phyloP scores from a whole-genome alignment of 192 early-diverging fungal species.

The Jimgerdemannia lactiflua region DNA sequence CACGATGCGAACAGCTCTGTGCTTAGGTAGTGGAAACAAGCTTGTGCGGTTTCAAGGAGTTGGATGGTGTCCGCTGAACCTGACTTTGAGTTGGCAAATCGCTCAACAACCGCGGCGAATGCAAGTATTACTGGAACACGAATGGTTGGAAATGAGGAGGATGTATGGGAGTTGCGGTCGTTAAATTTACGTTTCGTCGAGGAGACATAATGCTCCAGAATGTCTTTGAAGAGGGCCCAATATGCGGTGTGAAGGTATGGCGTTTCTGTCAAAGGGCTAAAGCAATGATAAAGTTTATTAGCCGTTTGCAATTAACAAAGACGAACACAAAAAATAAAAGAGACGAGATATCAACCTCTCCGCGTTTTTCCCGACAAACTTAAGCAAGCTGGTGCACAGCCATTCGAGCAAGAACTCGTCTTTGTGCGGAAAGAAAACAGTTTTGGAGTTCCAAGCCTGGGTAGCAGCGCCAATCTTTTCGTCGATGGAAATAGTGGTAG shows the following conservation, averaged over 20 bases:
- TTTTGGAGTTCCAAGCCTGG: conserved; percentile 23
- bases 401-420: conserved; percentile 37
- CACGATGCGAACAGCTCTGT: not conserved
- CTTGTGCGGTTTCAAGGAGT: not conserved
- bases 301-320: no score
- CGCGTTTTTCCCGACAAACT: conserved; percentile 6
- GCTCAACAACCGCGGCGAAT: not conserved
- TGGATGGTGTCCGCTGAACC: not conserved
- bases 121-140: not conserved
- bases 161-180: not conserved
- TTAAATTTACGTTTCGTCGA: not conserved
- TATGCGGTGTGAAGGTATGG: not conserved
- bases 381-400: conserved; percentile 30
- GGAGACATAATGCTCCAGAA: not conserved
- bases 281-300: no score
- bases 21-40: not conserved
- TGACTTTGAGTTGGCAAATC: not conserved
- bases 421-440: conserved; percentile 33
- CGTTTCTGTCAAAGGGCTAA: not conserved
- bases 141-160: not conserved
- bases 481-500: not conserved
- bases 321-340: not conserved
- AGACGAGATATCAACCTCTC: not conserved
- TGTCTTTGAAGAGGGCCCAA: not conserved
- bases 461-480: conserved; percentile 31